phyloP scores from a whole-genome alignment of 2,329 filamentous ascomycete genomes.

The Ophiosphaerella herpotricha region DNA sequence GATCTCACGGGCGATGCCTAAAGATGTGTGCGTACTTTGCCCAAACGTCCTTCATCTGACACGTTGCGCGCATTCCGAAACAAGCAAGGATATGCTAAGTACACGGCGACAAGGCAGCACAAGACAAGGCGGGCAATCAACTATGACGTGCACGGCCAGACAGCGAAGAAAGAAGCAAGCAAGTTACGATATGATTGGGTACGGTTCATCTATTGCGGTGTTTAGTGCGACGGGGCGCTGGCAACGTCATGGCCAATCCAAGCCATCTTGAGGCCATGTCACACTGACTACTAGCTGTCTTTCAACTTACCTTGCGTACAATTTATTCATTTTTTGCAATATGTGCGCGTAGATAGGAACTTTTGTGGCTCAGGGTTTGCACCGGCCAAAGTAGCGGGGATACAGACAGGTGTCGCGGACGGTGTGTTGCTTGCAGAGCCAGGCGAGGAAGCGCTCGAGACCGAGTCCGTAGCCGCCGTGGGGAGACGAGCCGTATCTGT shows the following conservation, averaged over 20 bases:
- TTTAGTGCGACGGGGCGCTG: constrained; percentile 1
- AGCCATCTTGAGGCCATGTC: neutral
- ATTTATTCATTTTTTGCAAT: constrained; percentile 2
- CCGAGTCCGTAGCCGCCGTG: constrained; percentile 94
- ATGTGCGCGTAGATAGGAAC: neutral
- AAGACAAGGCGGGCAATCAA: too few species aligned
- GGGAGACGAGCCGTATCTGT: constrained; percentile 84
- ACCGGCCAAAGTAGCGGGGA: constrained; percentile 79
- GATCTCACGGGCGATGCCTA: too few species aligned
- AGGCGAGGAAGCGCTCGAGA: constrained; percentile 77
- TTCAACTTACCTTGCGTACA: too few species aligned
- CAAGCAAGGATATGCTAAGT: constrained; percentile 3
- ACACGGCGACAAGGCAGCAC: constrained; percentile 3
- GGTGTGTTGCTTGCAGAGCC: constrained; percentile 69
- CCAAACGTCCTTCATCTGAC: constrained; percentile 7
- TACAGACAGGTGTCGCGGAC: constrained; percentile 74
- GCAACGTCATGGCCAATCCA: neutral
- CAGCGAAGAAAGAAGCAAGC: neutral
- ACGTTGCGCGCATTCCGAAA: constrained; percentile 19
- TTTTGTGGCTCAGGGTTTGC: constrained; percentile 65
- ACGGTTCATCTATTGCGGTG: constrained; percentile 12
- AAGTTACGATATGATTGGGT: constrained; percentile 11
- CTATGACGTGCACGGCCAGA: neutral
- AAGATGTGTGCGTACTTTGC: too few species aligned
- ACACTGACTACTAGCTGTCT: neutral